Base-by-base conservation (phyloP, 2,329 filamentous ascomycete genomes). In the Aureobasidium pullulans region DNA sequence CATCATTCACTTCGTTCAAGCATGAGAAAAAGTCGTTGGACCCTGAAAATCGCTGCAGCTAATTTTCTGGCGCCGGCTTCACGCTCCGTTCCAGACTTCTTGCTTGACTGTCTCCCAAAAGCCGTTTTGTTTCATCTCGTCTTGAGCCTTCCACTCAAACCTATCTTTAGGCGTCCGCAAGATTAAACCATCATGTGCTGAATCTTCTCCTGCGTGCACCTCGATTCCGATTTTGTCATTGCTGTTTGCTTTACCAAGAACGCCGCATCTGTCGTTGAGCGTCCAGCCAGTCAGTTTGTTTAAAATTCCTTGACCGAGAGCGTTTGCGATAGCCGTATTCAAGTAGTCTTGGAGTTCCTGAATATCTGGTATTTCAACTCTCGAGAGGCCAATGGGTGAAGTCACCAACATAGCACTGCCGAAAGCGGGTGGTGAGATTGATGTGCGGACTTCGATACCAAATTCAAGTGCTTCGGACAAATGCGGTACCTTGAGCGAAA, bases 211-310 rank as follows among this genome's bases (percentile, higher is more conserved):
- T 19, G 13, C 42, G 23, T 31, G 32, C 16, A 57, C 16, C 23
- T 40, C 54, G 32, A 57, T 47, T 19, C 37, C 40, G 42, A 57
- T 54, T 23, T 57, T 61, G n/a, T 37, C 43, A 6, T 47, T 50
- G 13, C 46, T 52, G 28, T 49, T 47, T 19, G 59, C 28, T 15
- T 49, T 57, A 7, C 6, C n/a, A n/a, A 61, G 28, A n/a, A 49
- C 23, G 15, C 50, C 66, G 42, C 66, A 66, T 47, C 62, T 57
- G 37, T 61, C 54, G 46, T 67, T 63, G 16, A 63, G 60, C 13
- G 47, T 60, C 68, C 68, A 70, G 6, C 28, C 29, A 6, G 39
- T 9, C 15, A 52, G 34, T 11, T 48, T 29, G 31, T 36, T 8
- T 19, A n/a, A 29, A 3, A 57, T 40, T 7, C 31, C 53, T 19